Conservation (phyloP, 1,139 yeast genomes). For the Wickerhamomyces sp. region DNA sequence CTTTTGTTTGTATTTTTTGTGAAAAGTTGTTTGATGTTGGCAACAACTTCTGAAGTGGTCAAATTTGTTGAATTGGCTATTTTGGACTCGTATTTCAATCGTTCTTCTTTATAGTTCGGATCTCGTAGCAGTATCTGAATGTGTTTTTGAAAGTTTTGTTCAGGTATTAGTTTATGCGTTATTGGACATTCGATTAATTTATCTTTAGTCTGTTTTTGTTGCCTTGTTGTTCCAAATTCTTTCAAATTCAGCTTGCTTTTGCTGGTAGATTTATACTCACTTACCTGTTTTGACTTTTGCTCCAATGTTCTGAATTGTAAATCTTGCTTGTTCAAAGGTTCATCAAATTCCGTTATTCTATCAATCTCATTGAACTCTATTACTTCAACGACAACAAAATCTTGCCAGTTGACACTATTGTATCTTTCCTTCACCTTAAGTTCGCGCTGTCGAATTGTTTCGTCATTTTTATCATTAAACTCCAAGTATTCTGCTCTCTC, state of each 20-base stretch:
- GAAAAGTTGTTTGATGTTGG: conserved; percentile 64
- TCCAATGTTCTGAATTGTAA: conserved; percentile 60
- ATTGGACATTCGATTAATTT: conserved; percentile 62
- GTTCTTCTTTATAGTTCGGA: conserved; percentile 73
- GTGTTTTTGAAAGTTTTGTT: conserved; percentile 69
- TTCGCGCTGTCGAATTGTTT: conserved; percentile 29
- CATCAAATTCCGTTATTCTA: conserved; percentile 52
- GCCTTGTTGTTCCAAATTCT: conserved; percentile 66
- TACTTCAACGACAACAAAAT: conserved; percentile 67
- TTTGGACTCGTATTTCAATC: conserved; percentile 59
- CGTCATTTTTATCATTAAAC: conserved; percentile 32
- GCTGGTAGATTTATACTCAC: conserved; percentile 7
- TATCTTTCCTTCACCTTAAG: conserved; percentile 45
- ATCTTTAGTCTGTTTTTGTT: conserved; percentile 32
- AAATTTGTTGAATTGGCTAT: conserved; percentile 62
- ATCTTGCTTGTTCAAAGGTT: conserved; percentile 57
- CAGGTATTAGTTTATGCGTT: conserved; percentile 67
- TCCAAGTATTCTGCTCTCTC: conserved; percentile 54
- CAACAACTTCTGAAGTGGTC: conserved; percentile 65
- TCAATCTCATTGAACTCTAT: conserved; percentile 67
- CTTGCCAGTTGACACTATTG: conserved; percentile 87
- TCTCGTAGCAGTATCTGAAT: conserved; percentile 69
- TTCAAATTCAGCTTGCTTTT: conserved; percentile 46
- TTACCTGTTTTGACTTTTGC: conserved; percentile 31
- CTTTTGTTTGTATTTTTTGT: conserved; percentile 23